Percentiles rank a stretch among this genome's conserved stretches.
Evolutionary conservation across 768 basidiomycete species (phyloP).

Genomic region (Lactifluus subvellereus): DNA sequence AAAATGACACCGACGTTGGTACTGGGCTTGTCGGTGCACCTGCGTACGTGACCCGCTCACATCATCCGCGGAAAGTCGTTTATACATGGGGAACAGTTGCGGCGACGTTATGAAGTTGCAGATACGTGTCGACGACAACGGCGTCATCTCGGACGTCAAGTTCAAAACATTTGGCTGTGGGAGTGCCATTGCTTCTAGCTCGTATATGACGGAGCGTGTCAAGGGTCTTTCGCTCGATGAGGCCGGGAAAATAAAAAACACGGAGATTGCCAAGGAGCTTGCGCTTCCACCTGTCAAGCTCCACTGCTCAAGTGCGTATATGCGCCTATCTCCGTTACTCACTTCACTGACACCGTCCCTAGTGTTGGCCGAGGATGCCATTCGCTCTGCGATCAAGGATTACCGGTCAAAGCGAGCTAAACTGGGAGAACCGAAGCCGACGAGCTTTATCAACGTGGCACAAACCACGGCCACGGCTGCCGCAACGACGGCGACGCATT

Average conservation of each 20-base stretch:
- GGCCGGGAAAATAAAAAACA: conserved; percentile 96
- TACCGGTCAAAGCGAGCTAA: conserved; percentile 79
- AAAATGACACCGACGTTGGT: conserved; percentile 86
- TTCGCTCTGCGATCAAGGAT: conserved; percentile 95
- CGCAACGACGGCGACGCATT: conserved; percentile 48
- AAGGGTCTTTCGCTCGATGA: conserved; percentile 91
- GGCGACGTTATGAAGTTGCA: conserved; percentile 99
- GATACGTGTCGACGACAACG: conserved; percentile 92
- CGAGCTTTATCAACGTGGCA: conserved; percentile 66
- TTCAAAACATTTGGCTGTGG: conserved; percentile 99
- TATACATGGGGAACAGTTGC: conserved; percentile 47
- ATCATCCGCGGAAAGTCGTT: conserved; percentile 1
- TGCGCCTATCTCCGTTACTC: not conserved
- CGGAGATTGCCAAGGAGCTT: conserved; percentile 97
- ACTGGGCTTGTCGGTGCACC: conserved; percentile 98
- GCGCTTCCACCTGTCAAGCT: conserved; percentile 94
- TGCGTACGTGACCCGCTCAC: conserved; percentile 53
- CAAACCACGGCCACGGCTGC: conserved; percentile 50
- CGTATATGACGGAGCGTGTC: conserved; percentile 98
- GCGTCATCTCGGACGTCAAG: conserved; percentile 96
- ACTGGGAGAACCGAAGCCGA: conserved; percentile 44
- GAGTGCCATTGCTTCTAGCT: conserved; percentile 94
- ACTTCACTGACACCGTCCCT: conserved; percentile 17
- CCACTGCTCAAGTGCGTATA: conserved; percentile 79
- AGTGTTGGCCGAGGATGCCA: conserved; percentile 98